Evolutionary conservation across 225 moss, liverwort and hornwort species (phyloP), one percentile per base, ranked within the genome.

Genomic region (Asterella californica): DNA sequence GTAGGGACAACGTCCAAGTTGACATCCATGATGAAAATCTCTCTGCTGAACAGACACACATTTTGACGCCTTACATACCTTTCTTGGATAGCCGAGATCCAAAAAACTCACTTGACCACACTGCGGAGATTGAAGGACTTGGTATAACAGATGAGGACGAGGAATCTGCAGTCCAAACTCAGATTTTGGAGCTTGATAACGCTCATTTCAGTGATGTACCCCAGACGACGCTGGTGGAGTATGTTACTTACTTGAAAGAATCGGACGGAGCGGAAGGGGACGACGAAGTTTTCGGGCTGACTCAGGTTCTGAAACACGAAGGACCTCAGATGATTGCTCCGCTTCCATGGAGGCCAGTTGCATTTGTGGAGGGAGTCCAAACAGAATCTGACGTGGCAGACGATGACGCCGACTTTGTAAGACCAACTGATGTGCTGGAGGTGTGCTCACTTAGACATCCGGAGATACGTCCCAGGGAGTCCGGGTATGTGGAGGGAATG

Each of bases 131-230:
- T 62, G 76, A 36, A 36, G 36, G 22, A 37, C 37, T 27, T 15
- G 77, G 19, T n/a, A 50, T 46, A 18, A 48, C 21, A 48, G 47
- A 78, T 62, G 66, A 48, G 49, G 64, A 78, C 63, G 78, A 63
- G 29, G 46, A 38, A 65, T 29, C 7, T 65, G 17, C 33, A 59
- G 60, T 24, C 25, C 60, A 76, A 25, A 76, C 76, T 8, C 76
- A 76, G 62, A 62, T 76, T 61, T n/a, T 76, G 34, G 76, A 76
- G 61, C 33, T 62, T 33, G 45, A 76, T 17, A 62, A 60, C 37
- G 25, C 17, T 76, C 57, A 55, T 12, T 30, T 65, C 14, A 29
- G 32, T 74, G 74, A 34, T 53, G 17, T 27, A n/a, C 52, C 53
- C 32, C 32, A 18, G 33, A 59, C 33, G 33, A 14, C 24, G 11